Conservation (phyloP, 2,329 filamentous ascomycete genomes). For the Pseudogymnoascus sp. region DNA sequence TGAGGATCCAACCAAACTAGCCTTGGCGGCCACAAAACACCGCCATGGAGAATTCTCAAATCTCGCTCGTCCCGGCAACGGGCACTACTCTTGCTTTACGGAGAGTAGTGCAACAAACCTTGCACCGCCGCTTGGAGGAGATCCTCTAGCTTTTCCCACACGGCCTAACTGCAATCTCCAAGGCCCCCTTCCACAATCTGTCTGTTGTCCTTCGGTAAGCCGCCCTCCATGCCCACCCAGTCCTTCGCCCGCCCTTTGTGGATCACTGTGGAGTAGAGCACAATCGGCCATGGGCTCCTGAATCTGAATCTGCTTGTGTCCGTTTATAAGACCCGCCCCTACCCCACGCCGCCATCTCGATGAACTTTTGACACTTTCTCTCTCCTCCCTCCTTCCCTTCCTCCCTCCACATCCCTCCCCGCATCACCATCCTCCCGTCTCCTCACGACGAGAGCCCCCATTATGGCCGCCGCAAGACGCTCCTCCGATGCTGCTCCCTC, state of each 20-base stretch:
- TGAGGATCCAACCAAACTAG: slow-evolving; percentile 6
- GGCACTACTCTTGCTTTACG: background rate
- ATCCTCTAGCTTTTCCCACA: background rate
- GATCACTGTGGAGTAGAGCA: background rate
- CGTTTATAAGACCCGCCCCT: slow-evolving; percentile 1
- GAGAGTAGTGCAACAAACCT: background rate
- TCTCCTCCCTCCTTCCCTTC: background rate
- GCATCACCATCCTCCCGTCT: background rate
- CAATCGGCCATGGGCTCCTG: slow-evolving; percentile 5
- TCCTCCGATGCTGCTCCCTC: background rate
- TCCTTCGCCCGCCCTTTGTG: background rate
- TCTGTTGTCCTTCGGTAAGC: background rate
- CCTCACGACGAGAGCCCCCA: background rate
- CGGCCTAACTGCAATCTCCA: slow-evolving; percentile 3
- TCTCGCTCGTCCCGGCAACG: background rate
- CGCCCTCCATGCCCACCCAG: background rate
- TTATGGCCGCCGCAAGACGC: background rate
- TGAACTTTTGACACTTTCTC: slow-evolving; percentile 9
- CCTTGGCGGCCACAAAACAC: background rate
- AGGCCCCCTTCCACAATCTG: background rate
- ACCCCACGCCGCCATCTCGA: background rate
- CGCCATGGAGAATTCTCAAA: background rate
- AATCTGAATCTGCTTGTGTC: slow-evolving; percentile 2
- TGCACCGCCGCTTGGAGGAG: background rate
- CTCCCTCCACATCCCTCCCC: background rate